These are phyloP conservation scores for Yarrowia hollandica DNA, from an alignment of 805 yeast species.

Conservation along the genomic window DNA sequence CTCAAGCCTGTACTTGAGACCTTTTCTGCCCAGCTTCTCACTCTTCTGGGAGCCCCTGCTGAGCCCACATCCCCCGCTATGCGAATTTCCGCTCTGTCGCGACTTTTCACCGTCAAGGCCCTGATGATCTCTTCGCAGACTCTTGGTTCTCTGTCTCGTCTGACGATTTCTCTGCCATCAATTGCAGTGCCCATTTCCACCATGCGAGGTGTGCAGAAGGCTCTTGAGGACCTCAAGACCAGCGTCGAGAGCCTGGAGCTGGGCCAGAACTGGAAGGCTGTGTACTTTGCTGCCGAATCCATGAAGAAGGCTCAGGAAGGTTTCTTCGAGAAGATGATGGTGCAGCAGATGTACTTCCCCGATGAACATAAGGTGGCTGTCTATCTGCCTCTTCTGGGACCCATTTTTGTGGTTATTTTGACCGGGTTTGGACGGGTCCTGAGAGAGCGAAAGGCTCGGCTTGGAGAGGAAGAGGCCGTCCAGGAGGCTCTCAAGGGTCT, in stretches of 20 bases:
- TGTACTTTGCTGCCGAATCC: conserved; percentile 52
- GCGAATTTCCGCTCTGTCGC: conserved; percentile 64
- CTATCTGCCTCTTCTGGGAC: conserved; percentile 86
- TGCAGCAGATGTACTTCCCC: conserved; percentile 91
- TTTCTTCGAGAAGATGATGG: conserved; percentile 92
- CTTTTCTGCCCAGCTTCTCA: conserved; percentile 74
- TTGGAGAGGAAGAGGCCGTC: background rate
- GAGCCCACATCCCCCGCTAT: conserved; percentile 59
- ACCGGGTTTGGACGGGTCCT: conserved; percentile 39
- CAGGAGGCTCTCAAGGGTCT: background rate
- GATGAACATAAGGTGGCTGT: conserved; percentile 95
- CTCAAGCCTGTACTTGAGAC: conserved; percentile 61
- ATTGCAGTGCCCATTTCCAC: conserved; percentile 84
- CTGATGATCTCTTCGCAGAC: conserved; percentile 65
- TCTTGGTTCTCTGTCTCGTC: conserved; percentile 66
- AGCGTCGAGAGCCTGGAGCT: conserved; percentile 43
- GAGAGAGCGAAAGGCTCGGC: conserved; percentile 33
- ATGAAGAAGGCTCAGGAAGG: conserved; percentile 66
- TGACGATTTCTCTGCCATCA: conserved; percentile 66
- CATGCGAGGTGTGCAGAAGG: conserved; percentile 52
- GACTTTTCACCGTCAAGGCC: conserved; percentile 60
- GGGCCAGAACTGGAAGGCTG: conserved; percentile 45
- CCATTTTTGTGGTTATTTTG: conserved; percentile 62
- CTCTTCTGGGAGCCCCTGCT: conserved; percentile 66
- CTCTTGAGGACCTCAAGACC: conserved; percentile 48